Evolutionary conservation across 2,329 filamentous ascomycete species (phyloP).

Genomic region (Xylariaceae sp.): DNA sequence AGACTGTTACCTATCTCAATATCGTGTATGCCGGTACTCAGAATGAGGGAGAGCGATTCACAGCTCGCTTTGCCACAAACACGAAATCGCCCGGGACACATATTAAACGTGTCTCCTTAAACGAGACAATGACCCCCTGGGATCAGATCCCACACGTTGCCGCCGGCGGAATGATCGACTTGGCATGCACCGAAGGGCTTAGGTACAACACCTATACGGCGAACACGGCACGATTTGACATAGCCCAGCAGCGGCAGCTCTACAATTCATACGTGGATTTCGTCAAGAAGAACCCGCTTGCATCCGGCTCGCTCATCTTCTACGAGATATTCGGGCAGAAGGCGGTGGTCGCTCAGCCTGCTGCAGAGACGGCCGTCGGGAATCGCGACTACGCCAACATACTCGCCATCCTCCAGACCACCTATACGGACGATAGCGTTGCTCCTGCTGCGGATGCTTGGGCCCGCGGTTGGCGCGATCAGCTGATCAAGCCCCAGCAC

Average conservation of each 20-base stretch:
- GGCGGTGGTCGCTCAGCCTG: conserved; percentile 1
- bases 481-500: conserved; percentile 2
- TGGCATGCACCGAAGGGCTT: conserved; percentile 6
- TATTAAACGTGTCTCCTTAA: conserved; percentile 3
- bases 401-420: conserved; percentile 4
- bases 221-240: not conserved
- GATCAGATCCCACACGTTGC: conserved; percentile 6
- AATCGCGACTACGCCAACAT: conserved; percentile 11
- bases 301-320: conserved; percentile 5
- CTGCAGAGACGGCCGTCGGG: conserved; percentile 6
- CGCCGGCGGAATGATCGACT: conserved; percentile 6
- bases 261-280: conserved; percentile 1
- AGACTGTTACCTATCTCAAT: conserved; percentile 8
- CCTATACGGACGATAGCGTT: conserved; percentile 11
- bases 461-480: conserved; percentile 8
- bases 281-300: conserved; percentile 8
- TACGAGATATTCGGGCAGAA: conserved; percentile 14
- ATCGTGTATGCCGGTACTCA: conserved; percentile 12
- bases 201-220: conserved; percentile 2
- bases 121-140: conserved; percentile 13
- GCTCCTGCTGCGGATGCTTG: conserved; percentile 4
- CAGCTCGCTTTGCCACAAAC: conserved; percentile 9
- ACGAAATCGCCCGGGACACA: not conserved
- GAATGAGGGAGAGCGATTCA: conserved; percentile 4
- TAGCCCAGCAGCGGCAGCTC: not conserved